Conservation (phyloP, 2,329 filamentous ascomycete genomes). For the Teratosphaeria zuluensis region DNA sequence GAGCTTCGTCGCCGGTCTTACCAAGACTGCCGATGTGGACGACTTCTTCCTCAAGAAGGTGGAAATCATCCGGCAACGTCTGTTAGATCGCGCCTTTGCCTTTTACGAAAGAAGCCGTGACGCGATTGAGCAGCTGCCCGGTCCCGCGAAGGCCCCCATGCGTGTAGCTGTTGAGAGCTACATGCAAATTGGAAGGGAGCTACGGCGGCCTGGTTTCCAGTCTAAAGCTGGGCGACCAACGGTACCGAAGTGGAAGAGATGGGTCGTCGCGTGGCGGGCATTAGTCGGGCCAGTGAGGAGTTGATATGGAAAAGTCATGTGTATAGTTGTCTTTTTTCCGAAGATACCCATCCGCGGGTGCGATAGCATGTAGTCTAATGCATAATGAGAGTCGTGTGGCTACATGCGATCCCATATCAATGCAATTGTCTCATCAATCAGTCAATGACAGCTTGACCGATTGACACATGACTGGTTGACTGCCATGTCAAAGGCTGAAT, state of each 20-base stretch:
- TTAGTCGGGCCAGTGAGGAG: constrained; percentile 27
- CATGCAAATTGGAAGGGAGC: constrained; percentile 62
- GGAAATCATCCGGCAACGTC: constrained; percentile 40
- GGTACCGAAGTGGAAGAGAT: constrained; percentile 38
- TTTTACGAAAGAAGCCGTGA: constrained; percentile 47
- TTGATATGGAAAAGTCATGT: neutral
- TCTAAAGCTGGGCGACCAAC: constrained; percentile 38
- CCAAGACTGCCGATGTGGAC: constrained; percentile 9
- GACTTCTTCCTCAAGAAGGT: constrained; percentile 39
- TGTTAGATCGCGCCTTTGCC: constrained; percentile 52
- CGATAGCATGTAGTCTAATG: neutral
- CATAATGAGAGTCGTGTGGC: neutral
- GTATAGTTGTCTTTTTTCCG: neutral
- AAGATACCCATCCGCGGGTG: neutral
- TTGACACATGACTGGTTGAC: no score
- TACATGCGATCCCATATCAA: no score
- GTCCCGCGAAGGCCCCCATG: constrained; percentile 52
- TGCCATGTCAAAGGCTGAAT: no score
- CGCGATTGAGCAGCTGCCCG: constrained; percentile 53
- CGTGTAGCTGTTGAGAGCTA: constrained; percentile 65
- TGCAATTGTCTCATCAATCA: no score
- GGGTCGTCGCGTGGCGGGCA: constrained; percentile 50
- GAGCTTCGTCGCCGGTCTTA: constrained; percentile 39
- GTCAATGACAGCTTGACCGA: no score
- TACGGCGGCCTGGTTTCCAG: constrained; percentile 38